Evolutionary conservation across 2,329 filamentous ascomycete species (phyloP), one percentile per base, ranked within the genome.

Genomic region (Arthrobotrys iridis): DNA sequence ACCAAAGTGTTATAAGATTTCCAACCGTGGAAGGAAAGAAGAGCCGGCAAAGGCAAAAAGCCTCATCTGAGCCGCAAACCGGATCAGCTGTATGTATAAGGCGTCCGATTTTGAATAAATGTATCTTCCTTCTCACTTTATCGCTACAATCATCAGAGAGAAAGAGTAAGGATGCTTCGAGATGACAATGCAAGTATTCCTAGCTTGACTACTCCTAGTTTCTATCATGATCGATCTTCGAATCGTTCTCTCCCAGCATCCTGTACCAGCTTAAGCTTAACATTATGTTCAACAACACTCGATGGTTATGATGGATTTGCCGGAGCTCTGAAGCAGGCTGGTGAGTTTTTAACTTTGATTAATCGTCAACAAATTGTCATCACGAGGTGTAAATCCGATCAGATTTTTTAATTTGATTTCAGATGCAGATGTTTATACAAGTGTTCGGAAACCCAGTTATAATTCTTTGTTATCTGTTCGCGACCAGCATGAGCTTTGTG

Each of bases 1-100:
- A 33, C 26, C 55, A 59, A 40, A 59, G 26, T 18, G 55, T 59
- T 15, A n/a, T 59, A 6, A 59, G 43, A 10, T 59, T 59, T 15
- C 13, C 35, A 1, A 18, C 35, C 15, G 2, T n/a, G 10, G 55
- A 59, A 7, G 13, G 22, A 1, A 45, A 59, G 18, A 59, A 59
- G n/a, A 37, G 55, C 3, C 55, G 55, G 8, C 6, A 18, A 13
- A 59, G 43, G 15, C 55, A 30, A 2, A 59, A 43, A 13, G 35
- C 35, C 20, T 6, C 22, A 13, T 18, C 5, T 18, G 40, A 59
- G 10, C 15, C 37, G 24, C 35, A 28, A 30, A 8, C 22, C 2
- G 20, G 35, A 2, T 24, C 26, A 10, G 7, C 4, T 33, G 40
- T 59, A 59, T 59, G 40, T 59, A 28, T 22, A 59, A 59, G 55